Conservation (phyloP, 768 basidiomycete genomes). For the Obba rivulosa region DNA sequence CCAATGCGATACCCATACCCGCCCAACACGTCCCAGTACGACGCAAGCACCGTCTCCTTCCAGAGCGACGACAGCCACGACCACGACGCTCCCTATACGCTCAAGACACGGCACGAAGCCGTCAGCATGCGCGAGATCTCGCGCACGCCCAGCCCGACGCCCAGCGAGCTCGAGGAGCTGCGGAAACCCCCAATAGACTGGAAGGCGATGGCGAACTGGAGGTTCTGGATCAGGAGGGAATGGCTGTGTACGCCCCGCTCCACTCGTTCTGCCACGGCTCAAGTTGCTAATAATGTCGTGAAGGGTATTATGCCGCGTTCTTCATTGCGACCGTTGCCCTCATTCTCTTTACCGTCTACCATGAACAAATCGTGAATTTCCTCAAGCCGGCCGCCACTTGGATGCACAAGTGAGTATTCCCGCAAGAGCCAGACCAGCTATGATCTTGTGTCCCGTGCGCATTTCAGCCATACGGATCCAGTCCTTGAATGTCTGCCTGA, state of each 20-base stretch:
- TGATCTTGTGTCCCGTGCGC: not conserved
- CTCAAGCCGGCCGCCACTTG: constrained; percentile 61
- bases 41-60: constrained; percentile 13
- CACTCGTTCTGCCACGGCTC: not conserved
- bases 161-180: constrained; percentile 28
- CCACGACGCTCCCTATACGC: not conserved
- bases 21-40: constrained; percentile 6
- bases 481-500: not conserved
- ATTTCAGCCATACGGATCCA: not conserved
- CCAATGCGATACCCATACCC: constrained; percentile 12
- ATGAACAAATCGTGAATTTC: constrained; percentile 59
- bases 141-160: constrained; percentile 32
- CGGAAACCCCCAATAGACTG: constrained; percentile 22
- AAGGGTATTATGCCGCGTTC: constrained; percentile 31
- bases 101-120: constrained; percentile 5
- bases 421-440: not conserved
- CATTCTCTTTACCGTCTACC: constrained; percentile 38
- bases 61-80: constrained; percentile 7
- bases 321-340: constrained; percentile 27
- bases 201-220: constrained; percentile 22
- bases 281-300: not conserved
- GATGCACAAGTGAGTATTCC: constrained; percentile 50
- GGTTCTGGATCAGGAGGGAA: constrained; percentile 28
- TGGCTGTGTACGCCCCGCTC: constrained; percentile 26
- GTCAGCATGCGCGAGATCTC: constrained; percentile 15